Percentiles rank a stretch among this genome's conserved stretches.
These are phyloP conservation scores for Physaria fendleri DNA, from an alignment of 345 rosid genomes.

Conservation along the genomic window DNA sequence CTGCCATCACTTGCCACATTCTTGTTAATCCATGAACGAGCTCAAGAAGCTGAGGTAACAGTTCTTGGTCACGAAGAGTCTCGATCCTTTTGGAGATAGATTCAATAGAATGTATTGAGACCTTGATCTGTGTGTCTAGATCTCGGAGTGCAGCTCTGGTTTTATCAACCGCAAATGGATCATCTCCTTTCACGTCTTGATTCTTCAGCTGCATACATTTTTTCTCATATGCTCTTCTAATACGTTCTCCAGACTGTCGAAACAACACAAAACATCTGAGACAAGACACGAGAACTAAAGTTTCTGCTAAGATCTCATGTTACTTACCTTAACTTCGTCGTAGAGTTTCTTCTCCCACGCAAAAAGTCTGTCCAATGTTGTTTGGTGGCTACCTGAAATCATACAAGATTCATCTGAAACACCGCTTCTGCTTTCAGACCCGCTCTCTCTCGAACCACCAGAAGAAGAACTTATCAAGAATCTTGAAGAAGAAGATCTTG, in stretches of 20 bases:
- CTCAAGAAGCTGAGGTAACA: constrained; percentile 86
- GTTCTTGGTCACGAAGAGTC: constrained; percentile 84
- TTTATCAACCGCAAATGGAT: constrained; percentile 54
- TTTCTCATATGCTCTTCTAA: constrained; percentile 76
- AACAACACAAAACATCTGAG: not conserved
- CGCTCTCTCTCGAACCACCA: constrained; percentile 34
- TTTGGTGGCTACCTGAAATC: constrained; percentile 69
- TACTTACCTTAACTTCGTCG: constrained; percentile 80
- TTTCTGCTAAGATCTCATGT: not conserved
- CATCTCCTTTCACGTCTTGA: constrained; percentile 77
- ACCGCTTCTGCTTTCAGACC: constrained; percentile 9
- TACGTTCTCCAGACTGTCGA: constrained; percentile 72
- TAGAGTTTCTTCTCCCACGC: constrained; percentile 95
- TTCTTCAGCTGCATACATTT: constrained; percentile 57
- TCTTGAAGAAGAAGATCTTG: constrained; percentile 76
- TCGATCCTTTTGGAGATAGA: constrained; percentile 80
- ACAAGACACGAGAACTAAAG: not conserved
- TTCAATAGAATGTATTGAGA: constrained; percentile 82
- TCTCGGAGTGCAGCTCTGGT: constrained; percentile 67
- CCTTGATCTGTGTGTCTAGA: constrained; percentile 70
- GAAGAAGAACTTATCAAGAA: constrained; percentile 53
- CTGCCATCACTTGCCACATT: constrained; percentile 98
- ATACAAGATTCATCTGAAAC: constrained; percentile 39
- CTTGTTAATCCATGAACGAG: constrained; percentile 67
- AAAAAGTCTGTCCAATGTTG: constrained; percentile 71